These are phyloP conservation scores for Camillea tinctor DNA, from an alignment of 2,329 filamentous ascomycete species.

Conservation along the genomic window DNA sequence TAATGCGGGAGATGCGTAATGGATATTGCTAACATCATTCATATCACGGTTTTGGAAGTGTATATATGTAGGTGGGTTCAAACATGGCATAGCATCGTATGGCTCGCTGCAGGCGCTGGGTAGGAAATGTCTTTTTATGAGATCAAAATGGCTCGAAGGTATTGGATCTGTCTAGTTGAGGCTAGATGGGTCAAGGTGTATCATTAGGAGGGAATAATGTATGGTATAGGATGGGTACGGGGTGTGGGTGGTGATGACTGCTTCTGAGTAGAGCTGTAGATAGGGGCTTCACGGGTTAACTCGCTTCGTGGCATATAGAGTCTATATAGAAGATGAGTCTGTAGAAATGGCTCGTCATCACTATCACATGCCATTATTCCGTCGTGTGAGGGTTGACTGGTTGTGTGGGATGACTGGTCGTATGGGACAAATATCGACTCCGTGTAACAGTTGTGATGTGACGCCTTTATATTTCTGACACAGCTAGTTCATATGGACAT, in stretches of 20 bases:
- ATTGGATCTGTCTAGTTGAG: background rate
- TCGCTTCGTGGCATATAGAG: background rate
- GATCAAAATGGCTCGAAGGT: background rate
- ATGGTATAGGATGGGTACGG: background rate
- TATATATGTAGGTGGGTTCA: background rate
- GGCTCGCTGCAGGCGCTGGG: background rate
- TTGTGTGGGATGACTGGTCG: too few relatives aligned
- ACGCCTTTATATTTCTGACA: too few relatives aligned
- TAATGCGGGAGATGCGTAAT: conserved; percentile 25
- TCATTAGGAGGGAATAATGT: background rate
- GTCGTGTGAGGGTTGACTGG: too few relatives aligned
- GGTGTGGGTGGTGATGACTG: background rate
- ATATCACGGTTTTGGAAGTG: background rate
- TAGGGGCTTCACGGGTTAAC: background rate
- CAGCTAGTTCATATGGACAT: too few relatives aligned
- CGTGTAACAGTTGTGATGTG: too few relatives aligned
- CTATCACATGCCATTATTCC: too few relatives aligned
- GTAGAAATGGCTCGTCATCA: too few relatives aligned
- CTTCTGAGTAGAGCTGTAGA: background rate
- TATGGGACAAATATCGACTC: too few relatives aligned
- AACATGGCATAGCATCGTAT: background rate
- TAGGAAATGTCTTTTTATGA: background rate
- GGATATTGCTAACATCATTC: background rate
- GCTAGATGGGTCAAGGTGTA: background rate
- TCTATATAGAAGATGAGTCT: too few relatives aligned